Base-by-base conservation (phyloP, 768 basidiomycete genomes). In the Hortiboletus flavorubellus region DNA sequence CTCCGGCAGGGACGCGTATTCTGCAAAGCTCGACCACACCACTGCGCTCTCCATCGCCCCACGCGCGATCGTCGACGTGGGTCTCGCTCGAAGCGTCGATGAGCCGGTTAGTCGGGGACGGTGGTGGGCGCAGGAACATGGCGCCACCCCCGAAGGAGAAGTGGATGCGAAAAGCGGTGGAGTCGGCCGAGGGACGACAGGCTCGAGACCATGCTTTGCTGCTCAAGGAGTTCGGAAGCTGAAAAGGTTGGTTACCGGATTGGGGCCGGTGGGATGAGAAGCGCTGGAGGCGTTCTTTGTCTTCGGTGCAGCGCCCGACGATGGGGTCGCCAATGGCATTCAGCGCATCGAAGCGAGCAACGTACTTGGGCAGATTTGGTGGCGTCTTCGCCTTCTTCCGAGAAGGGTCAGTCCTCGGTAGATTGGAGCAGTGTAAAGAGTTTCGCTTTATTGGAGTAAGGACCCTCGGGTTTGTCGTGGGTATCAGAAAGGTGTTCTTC, bases 401-500 rank as follows among this genome's bases (percentile, higher is more conserved):
- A 83, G 84, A 98, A 98, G 31, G 98, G 80, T 97, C 96, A 99
- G 68, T 96, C 91, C 71, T 98, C 95, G 6, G 93, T 86, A 58
- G 86, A 86, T 53, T 80, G 76, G 33, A 95, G 79, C 44, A 85
- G 81, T 18, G 66, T 73, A 30, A 92, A 77, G 37, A 98, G 83
- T 57, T 82, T 83, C 2, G 58, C 82, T 72, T 76, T 94, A 46
- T 66, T 87, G 80, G 49, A 89, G 16, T 91, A 97, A 48, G 88
- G 84, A 44, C 88, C 91, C 37, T 98, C 95, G 56, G 98, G 82
- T 77, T 97, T 96, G 73, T 83, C 77, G 38, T 93, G 90, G 67
- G 81, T 93, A 72, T 98, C 96, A 75, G 98, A 98, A 54, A 98
- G 89, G 77, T 96, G 98, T 75, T 98, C 97, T 76, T 99, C 96